phyloP scores from a whole-genome alignment of 768 basidiomycete species.

The Phlebiopsis flavidoalba region DNA sequence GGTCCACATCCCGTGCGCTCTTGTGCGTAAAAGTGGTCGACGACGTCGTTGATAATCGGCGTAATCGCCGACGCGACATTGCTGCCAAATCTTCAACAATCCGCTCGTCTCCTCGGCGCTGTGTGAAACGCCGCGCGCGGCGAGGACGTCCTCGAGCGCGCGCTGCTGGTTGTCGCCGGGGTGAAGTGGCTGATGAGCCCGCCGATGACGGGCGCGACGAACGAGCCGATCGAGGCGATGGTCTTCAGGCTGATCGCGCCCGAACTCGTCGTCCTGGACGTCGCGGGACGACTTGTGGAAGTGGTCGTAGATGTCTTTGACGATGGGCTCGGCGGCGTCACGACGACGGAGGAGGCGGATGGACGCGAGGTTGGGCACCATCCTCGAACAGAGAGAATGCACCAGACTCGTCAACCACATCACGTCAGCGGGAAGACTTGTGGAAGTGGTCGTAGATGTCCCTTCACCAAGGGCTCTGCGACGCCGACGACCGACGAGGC shows the following conservation, averaged over 20 bases:
- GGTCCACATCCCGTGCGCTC: neutral
- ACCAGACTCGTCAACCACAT: neutral
- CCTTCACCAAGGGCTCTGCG: neutral
- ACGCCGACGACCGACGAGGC: neutral
- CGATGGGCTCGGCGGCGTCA: neutral
- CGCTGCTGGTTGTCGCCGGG: neutral
- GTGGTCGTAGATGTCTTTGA: slow-evolving; percentile 1
- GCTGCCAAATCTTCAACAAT: neutral
- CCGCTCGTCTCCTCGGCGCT: neutral
- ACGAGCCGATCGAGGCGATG: neutral
- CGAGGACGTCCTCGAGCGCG: neutral
- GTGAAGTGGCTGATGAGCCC: neutral
- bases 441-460: neutral
- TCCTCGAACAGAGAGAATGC: neutral
- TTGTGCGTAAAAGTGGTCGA: neutral
- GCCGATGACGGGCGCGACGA: slow-evolving; percentile 3
- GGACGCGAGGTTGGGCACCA: neutral
- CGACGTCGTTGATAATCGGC: neutral
- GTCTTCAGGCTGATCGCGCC: slow-evolving; percentile 6
- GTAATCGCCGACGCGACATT: neutral
- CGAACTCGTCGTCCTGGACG: neutral
- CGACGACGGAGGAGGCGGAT: neutral
- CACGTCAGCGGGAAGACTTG: neutral
- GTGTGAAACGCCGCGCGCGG: neutral
- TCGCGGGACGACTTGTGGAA: slow-evolving; percentile 4